Evolutionary conservation across 768 basidiomycete species (phyloP).

Genomic region (Dentipellis fragilis): DNA sequence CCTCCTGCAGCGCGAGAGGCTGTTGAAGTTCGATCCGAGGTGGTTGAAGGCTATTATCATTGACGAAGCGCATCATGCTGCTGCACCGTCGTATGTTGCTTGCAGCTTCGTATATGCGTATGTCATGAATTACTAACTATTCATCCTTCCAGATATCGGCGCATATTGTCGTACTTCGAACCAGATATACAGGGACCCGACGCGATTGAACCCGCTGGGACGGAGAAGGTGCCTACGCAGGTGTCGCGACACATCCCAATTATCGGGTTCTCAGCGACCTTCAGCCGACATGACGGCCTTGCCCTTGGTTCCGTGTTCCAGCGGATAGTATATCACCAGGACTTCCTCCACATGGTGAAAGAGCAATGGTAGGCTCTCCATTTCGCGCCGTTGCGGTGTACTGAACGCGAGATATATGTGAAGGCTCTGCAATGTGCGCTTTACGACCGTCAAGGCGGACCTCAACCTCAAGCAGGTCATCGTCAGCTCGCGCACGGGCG

Average conservation of each 20-base stretch:
- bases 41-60: conserved; percentile 69
- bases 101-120: conserved; percentile 5
- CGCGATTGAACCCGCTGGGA: conserved; percentile 16
- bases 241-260: conserved; percentile 55
- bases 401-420: background rate
- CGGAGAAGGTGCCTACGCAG: conserved; percentile 11
- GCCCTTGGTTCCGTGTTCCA: conserved; percentile 86
- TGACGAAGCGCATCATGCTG: conserved; percentile 95
- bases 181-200: conserved; percentile 49
- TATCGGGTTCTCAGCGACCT: conserved; percentile 92
- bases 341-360: conserved; percentile 87
- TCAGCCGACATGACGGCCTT: conserved; percentile 83
- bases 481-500: conserved; percentile 59
- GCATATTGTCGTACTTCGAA: conserved; percentile 78
- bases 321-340: conserved; percentile 84
- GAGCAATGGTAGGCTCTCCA: conserved; percentile 61
- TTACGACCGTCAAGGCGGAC: conserved; percentile 71
- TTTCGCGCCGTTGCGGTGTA: no score
- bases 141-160: conserved; percentile 49
- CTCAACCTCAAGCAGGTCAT: conserved; percentile 62
- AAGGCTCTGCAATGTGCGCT: conserved; percentile 80
- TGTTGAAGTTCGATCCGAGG: conserved; percentile 67
- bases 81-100: conserved; percentile 66
- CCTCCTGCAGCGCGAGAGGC: conserved; percentile 47
- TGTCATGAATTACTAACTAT: conserved; percentile 3